Evolutionary conservation across 371 early-diverging fungal genomes (phyloP), one percentile per base, ranked within the genome.

Genomic region (Mortierella sp.): DNA sequence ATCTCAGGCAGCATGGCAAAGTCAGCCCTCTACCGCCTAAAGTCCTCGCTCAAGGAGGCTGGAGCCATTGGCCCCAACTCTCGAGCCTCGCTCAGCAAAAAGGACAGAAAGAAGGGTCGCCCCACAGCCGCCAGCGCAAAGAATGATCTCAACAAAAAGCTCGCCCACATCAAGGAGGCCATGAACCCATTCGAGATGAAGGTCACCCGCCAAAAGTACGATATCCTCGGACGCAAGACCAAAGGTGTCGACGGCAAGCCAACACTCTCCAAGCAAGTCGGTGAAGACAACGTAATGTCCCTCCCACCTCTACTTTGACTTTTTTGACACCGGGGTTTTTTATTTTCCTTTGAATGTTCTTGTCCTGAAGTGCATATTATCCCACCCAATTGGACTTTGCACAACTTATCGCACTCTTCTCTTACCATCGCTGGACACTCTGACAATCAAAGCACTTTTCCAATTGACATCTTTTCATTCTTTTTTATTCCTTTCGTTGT

Each of bases 161-260:
- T 93, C 41, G 76, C 85, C 1, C 78, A 88, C 73, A 91, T 91
- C 72, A 88, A 89, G 66, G 90, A 87, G 14, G 89, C 83, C 50
- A 88, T 88, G 76, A 99, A 97, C 86, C 98, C 97, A 1, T 99
- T 97, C 75, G 99, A 98, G 76, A 85, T 93, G 74, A 95, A 97
- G 85, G 81, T 91, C 41, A 92, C 91, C 68, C 89, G 88, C 26
- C 87, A 87, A 61, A 97, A 98, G 87, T 93, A 96, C 79, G 93
- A 95, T 50, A 93, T 97, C 10, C 79, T 97, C n/a, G 95, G 95
- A n/a, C 89, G 96, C 34, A 95, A 94, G 79, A 89, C 94, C 68
- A 96, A 95, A 74, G 97, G 97, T 69, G 87, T 87, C 6, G 79
- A 83, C 24, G 99, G 98, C 3, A 93, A 93, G 64, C 98, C 98